Conservation (phyloP, 768 basidiomycete genomes). For the Serpula lacrymans region DNA sequence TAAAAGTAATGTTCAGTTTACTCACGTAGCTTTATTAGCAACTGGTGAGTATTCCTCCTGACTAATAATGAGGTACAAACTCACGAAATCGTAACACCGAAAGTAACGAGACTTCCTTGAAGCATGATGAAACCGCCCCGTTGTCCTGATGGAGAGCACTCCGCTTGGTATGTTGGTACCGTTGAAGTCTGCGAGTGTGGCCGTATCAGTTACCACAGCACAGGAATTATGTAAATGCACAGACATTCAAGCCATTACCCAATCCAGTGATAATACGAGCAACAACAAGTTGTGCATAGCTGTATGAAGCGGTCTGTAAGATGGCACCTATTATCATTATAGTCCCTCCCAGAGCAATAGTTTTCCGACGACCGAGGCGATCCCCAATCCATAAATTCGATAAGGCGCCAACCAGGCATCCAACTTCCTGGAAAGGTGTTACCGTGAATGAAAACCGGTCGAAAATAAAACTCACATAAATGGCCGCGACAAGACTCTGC, state of each 20-base stretch:
- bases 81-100: constrained; percentile 54
- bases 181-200: constrained; percentile 64
- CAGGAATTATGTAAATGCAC: constrained; percentile 14
- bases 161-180: constrained; percentile 55
- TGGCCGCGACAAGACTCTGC: constrained; percentile 57
- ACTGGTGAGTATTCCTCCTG: no score
- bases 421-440: constrained; percentile 48
- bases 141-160: constrained; percentile 50
- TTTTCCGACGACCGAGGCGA: constrained; percentile 52
- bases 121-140: constrained; percentile 57
- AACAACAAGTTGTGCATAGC: constrained; percentile 59
- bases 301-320: constrained; percentile 53
- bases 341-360: constrained; percentile 54
- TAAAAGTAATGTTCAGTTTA: no score
- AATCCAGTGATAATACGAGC: constrained; percentile 59
- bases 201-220: background rate
- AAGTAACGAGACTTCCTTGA: constrained; percentile 51
- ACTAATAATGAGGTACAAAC: constrained; percentile 21
- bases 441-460: background rate
- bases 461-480: constrained; percentile 41
- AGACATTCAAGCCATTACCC: constrained; percentile 60
- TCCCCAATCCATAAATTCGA: constrained; percentile 63
- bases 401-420: constrained; percentile 63
- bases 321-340: constrained; percentile 65
- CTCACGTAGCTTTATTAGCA: no score